A percentile compares a stretch with the other conserved stretches of the same genome.
Evolutionary conservation across 345 rosid species (phyloP).

Genomic region (Bruguiera gymnorhiza): DNA sequence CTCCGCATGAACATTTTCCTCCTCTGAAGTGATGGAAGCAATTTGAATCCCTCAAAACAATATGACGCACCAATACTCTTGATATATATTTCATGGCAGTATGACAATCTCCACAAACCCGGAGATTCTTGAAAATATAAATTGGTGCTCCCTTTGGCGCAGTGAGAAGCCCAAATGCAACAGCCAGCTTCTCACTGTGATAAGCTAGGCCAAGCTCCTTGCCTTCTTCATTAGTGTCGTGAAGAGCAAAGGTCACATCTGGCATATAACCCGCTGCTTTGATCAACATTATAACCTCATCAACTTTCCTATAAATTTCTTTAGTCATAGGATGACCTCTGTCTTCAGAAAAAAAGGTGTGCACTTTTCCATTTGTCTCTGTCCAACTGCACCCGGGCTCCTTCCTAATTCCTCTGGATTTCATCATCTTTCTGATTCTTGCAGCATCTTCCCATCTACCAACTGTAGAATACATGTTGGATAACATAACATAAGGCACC

Average conservation of each 20-base stretch:
- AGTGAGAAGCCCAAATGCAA: constrained; percentile 72
- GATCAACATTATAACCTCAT: constrained; percentile 59
- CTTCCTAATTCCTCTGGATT: constrained; percentile 58
- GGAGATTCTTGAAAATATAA: constrained; percentile 81
- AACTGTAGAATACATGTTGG: constrained; percentile 64
- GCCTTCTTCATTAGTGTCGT: constrained; percentile 66
- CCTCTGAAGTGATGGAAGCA: constrained; percentile 84
- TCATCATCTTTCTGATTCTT: constrained; percentile 62
- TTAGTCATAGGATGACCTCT: constrained; percentile 58
- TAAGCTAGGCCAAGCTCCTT: constrained; percentile 78
- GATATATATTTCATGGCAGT: constrained; percentile 78
- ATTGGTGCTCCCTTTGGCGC: constrained; percentile 58
- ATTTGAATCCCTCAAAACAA: constrained; percentile 82
- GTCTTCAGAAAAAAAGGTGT: constrained; percentile 75
- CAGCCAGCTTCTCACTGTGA: constrained; percentile 88
- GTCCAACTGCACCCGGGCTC: constrained; percentile 94
- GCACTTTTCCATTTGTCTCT: constrained; percentile 52
- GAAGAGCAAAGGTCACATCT: constrained; percentile 69
- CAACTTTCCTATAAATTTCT: constrained; percentile 67
- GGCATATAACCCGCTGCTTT: constrained; percentile 74
- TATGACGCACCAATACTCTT: constrained; percentile 48
- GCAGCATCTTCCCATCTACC: constrained; percentile 81
- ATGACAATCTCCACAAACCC: constrained; percentile 94
- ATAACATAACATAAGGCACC: constrained; percentile 68
- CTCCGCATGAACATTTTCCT: constrained; percentile 88